Conservation (phyloP, 345 rosid genomes). For the Eucalyptus sp. region DNA sequence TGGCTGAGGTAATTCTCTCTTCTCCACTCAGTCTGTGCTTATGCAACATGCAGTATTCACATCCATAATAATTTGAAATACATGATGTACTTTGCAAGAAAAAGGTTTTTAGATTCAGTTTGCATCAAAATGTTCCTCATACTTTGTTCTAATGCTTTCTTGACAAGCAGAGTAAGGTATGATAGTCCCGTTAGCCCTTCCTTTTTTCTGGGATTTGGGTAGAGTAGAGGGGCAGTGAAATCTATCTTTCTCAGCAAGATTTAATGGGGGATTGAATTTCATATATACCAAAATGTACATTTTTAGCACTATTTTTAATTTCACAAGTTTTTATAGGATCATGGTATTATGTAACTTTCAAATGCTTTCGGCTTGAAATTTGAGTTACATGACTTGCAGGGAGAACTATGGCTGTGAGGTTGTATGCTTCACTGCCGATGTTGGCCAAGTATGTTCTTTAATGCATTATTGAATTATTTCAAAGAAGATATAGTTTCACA, state of each 20-base stretch:
- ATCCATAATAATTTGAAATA: neutral
- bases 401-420: conserved; percentile 99
- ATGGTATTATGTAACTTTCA: neutral
- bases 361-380: neutral
- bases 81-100: neutral
- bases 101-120: neutral
- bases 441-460: conserved; percentile 68
- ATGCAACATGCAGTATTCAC: neutral
- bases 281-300: neutral
- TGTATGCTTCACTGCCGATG: conserved; percentile 98
- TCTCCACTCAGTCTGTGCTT: neutral
- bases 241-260: neutral
- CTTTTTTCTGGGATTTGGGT: neutral
- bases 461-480: neutral
- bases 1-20: conserved; percentile 62
- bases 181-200: neutral
- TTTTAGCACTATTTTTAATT: neutral
- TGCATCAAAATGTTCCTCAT: neutral
- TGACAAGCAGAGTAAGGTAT: neutral
- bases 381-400: conserved; percentile 17
- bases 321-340: neutral
- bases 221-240: neutral
- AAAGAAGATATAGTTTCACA: neutral
- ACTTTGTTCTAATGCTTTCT: neutral
- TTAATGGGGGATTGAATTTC: neutral